A percentile compares a stretch with the other conserved stretches of the same genome.
Evolutionary conservation across 2,329 filamentous ascomycete species (phyloP).

Genomic region (Cordyceps cateniannulata): DNA sequence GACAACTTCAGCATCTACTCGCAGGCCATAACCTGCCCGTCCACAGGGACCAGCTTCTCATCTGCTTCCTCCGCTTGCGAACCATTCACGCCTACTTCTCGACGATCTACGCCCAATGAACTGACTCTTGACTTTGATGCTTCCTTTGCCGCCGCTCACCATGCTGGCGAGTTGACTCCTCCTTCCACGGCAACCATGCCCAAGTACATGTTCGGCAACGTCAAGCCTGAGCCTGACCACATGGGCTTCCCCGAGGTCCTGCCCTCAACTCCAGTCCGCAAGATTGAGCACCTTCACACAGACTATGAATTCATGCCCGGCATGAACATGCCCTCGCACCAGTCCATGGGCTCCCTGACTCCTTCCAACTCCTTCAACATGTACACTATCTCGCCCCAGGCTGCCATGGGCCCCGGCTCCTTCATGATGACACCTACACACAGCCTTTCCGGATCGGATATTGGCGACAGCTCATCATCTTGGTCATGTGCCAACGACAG

Average conservation of each 20-base stretch:
- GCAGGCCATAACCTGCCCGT: constrained; percentile 30
- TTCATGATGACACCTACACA: constrained; percentile 36
- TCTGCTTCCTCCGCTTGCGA: constrained; percentile 34
- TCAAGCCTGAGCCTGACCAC: constrained; percentile 30
- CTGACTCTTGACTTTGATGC: constrained; percentile 32
- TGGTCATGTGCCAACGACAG: constrained; percentile 36
- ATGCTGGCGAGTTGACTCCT: constrained; percentile 30
- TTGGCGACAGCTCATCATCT: constrained; percentile 30
- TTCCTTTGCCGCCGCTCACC: constrained; percentile 21
- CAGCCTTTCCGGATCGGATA: constrained; percentile 33
- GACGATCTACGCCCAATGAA: constrained; percentile 36
- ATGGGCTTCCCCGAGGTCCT: constrained; percentile 26
- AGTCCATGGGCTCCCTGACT: constrained; percentile 31
- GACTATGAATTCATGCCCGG: constrained; percentile 35
- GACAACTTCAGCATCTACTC: constrained; percentile 33
- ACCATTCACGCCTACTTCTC: constrained; percentile 38
- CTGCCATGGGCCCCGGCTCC: constrained; percentile 25
- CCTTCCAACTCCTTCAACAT: constrained; percentile 30
- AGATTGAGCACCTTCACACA: constrained; percentile 28
- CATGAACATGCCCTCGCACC: constrained; percentile 27
- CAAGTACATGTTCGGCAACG: constrained; percentile 27
- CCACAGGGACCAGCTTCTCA: constrained; percentile 32
- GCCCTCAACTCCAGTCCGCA: constrained; percentile 31
- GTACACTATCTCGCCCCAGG: constrained; percentile 29
- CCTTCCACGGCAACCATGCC: constrained; percentile 25